These are phyloP conservation scores for Trebouxia sp. DNA, from an alignment of 139 green algal genomes.

Conservation along the genomic window DNA sequence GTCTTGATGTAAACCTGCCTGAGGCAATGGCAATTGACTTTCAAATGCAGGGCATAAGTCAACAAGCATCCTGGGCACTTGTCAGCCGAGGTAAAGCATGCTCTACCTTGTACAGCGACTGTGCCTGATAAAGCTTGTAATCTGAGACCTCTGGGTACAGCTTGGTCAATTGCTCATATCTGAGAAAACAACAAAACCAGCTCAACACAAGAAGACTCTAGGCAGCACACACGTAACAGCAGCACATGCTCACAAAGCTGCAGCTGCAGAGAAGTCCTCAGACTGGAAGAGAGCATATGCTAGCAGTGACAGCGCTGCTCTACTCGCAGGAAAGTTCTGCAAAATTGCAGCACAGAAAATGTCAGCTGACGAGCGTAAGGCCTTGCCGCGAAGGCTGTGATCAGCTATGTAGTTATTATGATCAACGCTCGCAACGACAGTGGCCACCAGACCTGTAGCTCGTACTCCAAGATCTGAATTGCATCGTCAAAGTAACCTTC, in stretches of 20 bases:
- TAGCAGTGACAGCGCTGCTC: slow-evolving; percentile 16
- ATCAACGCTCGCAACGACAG: too few relatives aligned
- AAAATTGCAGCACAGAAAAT: background rate
- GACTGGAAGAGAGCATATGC: slow-evolving; percentile 12
- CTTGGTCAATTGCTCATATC: slow-evolving; percentile 20
- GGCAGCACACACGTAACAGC: background rate
- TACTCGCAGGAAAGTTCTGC: slow-evolving; percentile 22
- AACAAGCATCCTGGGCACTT: too few relatives aligned
- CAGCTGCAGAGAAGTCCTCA: slow-evolving; percentile 23
- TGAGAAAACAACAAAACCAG: too few relatives aligned
- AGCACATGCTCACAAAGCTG: background rate
- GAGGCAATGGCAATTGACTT: too few relatives aligned
- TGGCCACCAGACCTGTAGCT: slow-evolving; percentile 9
- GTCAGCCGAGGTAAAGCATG: too few relatives aligned
- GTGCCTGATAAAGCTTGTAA: slow-evolving; percentile 12
- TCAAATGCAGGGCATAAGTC: too few relatives aligned
- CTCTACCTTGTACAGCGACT: slow-evolving; percentile 23
- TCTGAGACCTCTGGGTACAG: background rate
- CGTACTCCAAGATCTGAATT: background rate
- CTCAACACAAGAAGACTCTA: background rate
- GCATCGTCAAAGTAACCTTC: background rate
- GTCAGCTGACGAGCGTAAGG: too few relatives aligned
- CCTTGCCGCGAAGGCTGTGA: too few relatives aligned
- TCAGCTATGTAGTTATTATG: background rate
- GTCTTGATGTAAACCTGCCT: slow-evolving; percentile 19